Evolutionary conservation across 306 rosid species (phyloP).

Genomic region (Alnus rubra): DNA sequence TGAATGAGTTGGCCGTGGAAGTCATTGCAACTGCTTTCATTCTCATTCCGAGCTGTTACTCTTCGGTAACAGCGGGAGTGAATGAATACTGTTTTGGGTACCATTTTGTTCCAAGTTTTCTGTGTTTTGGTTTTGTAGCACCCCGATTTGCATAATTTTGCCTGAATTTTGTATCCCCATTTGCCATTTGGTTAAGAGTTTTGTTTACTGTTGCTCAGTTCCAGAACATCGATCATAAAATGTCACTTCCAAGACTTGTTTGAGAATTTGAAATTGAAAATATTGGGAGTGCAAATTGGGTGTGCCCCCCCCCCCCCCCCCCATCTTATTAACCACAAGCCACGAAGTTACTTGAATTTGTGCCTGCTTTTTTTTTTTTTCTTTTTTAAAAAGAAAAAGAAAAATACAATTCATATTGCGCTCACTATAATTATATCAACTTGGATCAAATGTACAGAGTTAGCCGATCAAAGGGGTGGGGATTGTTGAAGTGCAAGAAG

Average conservation of each 20-base stretch:
- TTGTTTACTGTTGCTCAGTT: slow-evolving; percentile 1
- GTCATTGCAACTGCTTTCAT: slow-evolving; percentile 25
- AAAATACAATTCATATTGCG: background rate
- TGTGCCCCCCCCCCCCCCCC: no score
- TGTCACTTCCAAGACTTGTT: background rate
- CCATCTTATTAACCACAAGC: no score
- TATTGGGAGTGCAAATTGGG: background rate
- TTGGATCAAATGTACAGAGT: background rate
- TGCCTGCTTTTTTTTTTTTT: background rate
- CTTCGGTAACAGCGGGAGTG: slow-evolving; percentile 45
- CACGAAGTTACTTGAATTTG: no score
- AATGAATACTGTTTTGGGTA: slow-evolving; percentile 16
- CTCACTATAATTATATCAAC: background rate
- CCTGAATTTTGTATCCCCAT: slow-evolving; percentile 17
- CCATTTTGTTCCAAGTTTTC: background rate
- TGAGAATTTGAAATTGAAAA: background rate
- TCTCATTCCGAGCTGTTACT: slow-evolving; percentile 41
- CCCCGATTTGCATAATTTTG: slow-evolving; percentile 6
- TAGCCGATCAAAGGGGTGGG: background rate
- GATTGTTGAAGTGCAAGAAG: slow-evolving; percentile 9
- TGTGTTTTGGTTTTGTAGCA: slow-evolving; percentile 9
- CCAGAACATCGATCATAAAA: background rate
- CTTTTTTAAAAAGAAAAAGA: no score
- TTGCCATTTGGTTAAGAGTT: background rate
- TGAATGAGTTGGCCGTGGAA: slow-evolving; percentile 43